Percentiles rank a stretch among this genome's conserved stretches.
These are phyloP conservation scores for Trichoderma koningiopsis DNA, from an alignment of 2,329 filamentous ascomycete species.

Conservation along the genomic window DNA sequence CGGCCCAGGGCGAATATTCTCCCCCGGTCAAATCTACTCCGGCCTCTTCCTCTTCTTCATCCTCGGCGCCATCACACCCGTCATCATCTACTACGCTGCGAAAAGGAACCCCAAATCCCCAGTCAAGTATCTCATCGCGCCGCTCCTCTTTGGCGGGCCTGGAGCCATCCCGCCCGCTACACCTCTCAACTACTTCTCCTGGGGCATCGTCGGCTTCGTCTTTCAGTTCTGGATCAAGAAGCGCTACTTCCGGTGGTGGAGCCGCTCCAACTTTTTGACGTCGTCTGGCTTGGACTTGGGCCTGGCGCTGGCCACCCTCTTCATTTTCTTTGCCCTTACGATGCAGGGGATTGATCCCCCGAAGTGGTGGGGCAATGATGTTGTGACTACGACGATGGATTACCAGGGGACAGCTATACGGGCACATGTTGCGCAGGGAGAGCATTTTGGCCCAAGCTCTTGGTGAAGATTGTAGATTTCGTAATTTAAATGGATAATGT, in stretches of 20 bases:
- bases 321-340: slow-evolving; percentile 71
- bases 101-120: slow-evolving; percentile 55
- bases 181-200: slow-evolving; percentile 73
- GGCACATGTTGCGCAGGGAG: slow-evolving; percentile 51
- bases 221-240: slow-evolving; percentile 71
- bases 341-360: slow-evolving; percentile 64
- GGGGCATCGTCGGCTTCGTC: slow-evolving; percentile 69
- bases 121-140: slow-evolving; percentile 58
- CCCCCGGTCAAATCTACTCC: slow-evolving; percentile 62
- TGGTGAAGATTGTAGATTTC: slow-evolving; percentile 46
- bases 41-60: slow-evolving; percentile 62
- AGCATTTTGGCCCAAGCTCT: slow-evolving; percentile 61
- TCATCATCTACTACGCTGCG: slow-evolving; percentile 53
- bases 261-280: slow-evolving; percentile 71
- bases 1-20: slow-evolving; percentile 65
- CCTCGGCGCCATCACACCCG: slow-evolving; percentile 55
- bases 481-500: neutral
- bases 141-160: slow-evolving; percentile 64
- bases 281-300: slow-evolving; percentile 71
- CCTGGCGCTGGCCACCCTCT: slow-evolving; percentile 65
- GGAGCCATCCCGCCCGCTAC: slow-evolving; percentile 65
- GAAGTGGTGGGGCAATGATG: slow-evolving; percentile 68
- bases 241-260: slow-evolving; percentile 70
- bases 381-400: slow-evolving; percentile 64
- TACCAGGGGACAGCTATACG: slow-evolving; percentile 61